Evolutionary conservation across 2,329 filamentous ascomycete genomes (phyloP).

Genomic region (Diplodia seriata): DNA sequence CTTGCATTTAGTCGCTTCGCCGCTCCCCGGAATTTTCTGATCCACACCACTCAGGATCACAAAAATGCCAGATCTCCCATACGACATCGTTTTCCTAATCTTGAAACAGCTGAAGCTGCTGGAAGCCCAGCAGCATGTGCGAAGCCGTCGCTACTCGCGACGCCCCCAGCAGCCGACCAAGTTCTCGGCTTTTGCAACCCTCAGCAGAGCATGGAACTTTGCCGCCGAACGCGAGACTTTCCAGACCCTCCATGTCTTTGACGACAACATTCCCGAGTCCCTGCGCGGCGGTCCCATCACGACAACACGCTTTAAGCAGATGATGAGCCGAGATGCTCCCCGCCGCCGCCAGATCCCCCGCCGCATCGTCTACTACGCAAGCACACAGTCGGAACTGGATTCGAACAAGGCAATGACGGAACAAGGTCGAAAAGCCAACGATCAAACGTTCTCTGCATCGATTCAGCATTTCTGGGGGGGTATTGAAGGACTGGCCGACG

Average conservation of each 20-base stretch:
- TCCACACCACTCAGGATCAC: neutral
- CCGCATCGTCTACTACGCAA: too few relatives aligned
- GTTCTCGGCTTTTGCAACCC: neutral
- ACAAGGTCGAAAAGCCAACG: too few relatives aligned
- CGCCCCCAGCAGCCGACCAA: neutral
- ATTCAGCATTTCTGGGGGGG: too few relatives aligned
- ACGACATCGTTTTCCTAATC: neutral
- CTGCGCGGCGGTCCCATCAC: too few relatives aligned
- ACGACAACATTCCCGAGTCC: neutral
- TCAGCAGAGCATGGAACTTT: neutral
- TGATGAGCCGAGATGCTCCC: too few relatives aligned
- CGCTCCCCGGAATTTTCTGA: neutral
- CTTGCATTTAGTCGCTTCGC: neutral
- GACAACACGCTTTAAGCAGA: too few relatives aligned
- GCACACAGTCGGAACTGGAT: too few relatives aligned
- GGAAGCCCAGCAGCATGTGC: neutral
- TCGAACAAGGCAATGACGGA: too few relatives aligned
- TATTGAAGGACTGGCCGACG: neutral
- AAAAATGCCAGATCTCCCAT: neutral
- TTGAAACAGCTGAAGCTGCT: neutral
- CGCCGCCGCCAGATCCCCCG: too few relatives aligned
- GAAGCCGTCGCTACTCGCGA: neutral
- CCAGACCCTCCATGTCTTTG: neutral
- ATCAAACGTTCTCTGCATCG: too few relatives aligned
- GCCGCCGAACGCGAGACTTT: neutral